Percentiles rank a stretch among this genome's conserved stretches.
Conservation (phyloP, 129 eudicot species). For the Arctium minus region DNA sequence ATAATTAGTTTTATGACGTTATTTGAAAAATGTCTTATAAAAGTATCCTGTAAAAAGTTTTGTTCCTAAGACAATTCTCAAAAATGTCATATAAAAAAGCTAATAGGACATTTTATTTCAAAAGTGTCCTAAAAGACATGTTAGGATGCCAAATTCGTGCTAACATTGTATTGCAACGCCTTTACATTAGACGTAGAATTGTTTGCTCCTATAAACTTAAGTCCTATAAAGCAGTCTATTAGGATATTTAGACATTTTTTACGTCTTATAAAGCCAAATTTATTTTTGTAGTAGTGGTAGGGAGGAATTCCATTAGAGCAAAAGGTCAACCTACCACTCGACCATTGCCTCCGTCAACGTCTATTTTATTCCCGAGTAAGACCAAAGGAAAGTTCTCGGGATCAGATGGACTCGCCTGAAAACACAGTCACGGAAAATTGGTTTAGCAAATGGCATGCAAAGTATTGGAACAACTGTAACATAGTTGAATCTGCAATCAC, state of each 20-base stretch:
- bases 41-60: too few species aligned
- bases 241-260: not conserved
- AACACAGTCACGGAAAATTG: not conserved
- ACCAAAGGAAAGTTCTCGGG: slow-evolving; percentile 77
- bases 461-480: not conserved
- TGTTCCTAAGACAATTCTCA: too few species aligned
- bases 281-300: not conserved
- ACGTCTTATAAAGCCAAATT: not conserved
- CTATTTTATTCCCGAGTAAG: slow-evolving; percentile 67
- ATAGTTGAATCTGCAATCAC: slow-evolving; percentile 25
- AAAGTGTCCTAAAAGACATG: not conserved
- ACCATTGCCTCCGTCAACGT: slow-evolving; percentile 78
- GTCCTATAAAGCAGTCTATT: not conserved
- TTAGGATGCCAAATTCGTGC: not conserved
- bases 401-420: slow-evolving; percentile 74
- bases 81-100: not conserved
- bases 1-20: not conserved
- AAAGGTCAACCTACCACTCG: slow-evolving; percentile 58
- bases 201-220: not conserved
- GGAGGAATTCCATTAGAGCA: not conserved
- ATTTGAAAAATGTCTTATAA: not conserved
- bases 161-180: not conserved
- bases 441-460: not conserved
- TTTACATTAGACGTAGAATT: not conserved
- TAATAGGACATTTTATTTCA: not conserved